Evolutionary conservation across 345 rosid genomes (phyloP).

Genomic region (Eucalyptus dawsonii): DNA sequence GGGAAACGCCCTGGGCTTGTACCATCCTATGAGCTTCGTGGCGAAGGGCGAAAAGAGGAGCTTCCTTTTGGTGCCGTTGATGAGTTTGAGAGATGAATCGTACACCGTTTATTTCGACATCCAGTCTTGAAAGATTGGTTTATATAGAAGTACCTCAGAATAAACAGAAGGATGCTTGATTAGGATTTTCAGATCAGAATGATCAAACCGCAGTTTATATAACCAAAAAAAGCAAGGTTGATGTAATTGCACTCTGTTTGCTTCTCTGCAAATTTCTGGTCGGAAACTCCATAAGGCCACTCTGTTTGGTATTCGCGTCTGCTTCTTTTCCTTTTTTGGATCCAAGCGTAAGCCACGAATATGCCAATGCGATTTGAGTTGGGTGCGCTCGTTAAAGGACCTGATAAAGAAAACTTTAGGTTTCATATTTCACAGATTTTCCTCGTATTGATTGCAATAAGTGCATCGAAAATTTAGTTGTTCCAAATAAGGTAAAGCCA

Average conservation of each 20-base stretch:
- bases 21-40: conserved; percentile 75
- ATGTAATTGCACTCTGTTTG: neutral
- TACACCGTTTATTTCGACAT: conserved; percentile 73
- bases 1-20: conserved; percentile 31
- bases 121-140: neutral
- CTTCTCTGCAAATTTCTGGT: neutral
- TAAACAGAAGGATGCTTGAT: neutral
- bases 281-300: neutral
- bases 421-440: neutral
- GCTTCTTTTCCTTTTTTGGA: neutral
- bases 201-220: neutral
- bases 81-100: conserved; percentile 67
- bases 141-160: neutral
- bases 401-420: neutral
- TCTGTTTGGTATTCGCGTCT: neutral
- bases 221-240: neutral
- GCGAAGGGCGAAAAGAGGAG: conserved; percentile 47
- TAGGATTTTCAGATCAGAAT: neutral
- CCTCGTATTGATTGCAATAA: neutral
- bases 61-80: conserved; percentile 62
- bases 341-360: neutral
- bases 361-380: neutral
- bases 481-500: neutral
- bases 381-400: neutral
- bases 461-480: neutral